Evolutionary conservation across 768 basidiomycete genomes (phyloP).

Genomic region (Butyriboletus loyo): DNA sequence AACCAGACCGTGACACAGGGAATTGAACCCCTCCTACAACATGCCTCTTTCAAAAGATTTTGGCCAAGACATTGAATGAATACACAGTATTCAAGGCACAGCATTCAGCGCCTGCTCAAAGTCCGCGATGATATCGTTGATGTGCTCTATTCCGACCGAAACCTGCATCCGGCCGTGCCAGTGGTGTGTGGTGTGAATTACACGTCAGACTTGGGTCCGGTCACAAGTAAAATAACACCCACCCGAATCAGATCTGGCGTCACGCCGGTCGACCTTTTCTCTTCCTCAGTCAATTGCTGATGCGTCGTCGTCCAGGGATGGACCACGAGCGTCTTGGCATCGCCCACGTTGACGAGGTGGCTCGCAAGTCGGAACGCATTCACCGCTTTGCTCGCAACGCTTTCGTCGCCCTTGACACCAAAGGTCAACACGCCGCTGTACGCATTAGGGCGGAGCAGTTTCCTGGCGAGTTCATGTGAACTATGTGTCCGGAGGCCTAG

Average conservation of each 20-base stretch:
- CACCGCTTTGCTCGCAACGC: conserved; percentile 56
- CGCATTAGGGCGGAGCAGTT: conserved; percentile 46
- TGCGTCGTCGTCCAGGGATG: conserved; percentile 60
- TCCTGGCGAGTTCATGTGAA: conserved; percentile 56
- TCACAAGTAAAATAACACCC: conserved; percentile 11
- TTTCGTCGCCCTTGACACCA: conserved; percentile 60
- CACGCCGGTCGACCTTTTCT: conserved; percentile 49
- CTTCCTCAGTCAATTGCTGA: conserved; percentile 48
- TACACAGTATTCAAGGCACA: conserved; percentile 7
- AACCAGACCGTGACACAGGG: not conserved
- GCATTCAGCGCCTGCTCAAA: conserved; percentile 39
- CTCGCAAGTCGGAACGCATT: conserved; percentile 70
- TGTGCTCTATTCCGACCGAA: conserved; percentile 44
- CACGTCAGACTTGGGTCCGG: not conserved
- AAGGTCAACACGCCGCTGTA: conserved; percentile 79
- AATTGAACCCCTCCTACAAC: conserved; percentile 1
- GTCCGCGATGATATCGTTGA: conserved; percentile 46
- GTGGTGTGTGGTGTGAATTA: not conserved
- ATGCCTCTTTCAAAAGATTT: not conserved
- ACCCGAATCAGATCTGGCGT: conserved; percentile 58
- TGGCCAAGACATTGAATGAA: not conserved
- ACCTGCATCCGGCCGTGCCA: conserved; percentile 26
- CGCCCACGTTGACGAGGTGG: conserved; percentile 70
- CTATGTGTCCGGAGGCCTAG: conserved; percentile 63
- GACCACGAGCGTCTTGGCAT: conserved; percentile 62